Evolutionary conservation across 1,284 basidiomycete species (phyloP).

Genomic region (Volvariella volvacea): DNA sequence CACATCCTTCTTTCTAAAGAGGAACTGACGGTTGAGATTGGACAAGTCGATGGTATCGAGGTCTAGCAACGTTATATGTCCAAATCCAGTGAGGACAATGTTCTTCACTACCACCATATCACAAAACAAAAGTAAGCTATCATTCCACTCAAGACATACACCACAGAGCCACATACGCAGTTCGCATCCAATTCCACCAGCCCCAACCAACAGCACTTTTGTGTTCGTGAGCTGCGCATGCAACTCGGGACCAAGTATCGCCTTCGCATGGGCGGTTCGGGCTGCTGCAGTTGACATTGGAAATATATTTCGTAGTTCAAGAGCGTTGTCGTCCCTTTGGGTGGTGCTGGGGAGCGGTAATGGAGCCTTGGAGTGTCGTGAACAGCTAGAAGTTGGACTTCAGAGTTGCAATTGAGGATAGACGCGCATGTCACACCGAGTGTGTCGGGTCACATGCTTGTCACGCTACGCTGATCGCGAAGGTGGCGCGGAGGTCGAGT

Average conservation of each 20-base stretch:
- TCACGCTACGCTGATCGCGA: no score
- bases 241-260: constrained; percentile 72
- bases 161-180: constrained; percentile 55
- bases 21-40: constrained; percentile 96
- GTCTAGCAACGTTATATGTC: constrained; percentile 89
- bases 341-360: no score
- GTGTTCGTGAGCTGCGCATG: constrained; percentile 54
- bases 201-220: constrained; percentile 87
- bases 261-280: constrained; percentile 46
- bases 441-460: constrained; percentile 9
- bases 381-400: not conserved
- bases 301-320: not conserved
- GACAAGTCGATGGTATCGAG: constrained; percentile 98
- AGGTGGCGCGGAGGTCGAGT: no score
- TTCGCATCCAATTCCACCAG: constrained; percentile 97
- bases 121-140: constrained; percentile 1
- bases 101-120: constrained; percentile 74
- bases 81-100: constrained; percentile 89
- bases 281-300: constrained; percentile 31
- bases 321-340: no score
- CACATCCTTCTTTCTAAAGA: constrained; percentile 97
- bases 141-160: not conserved
- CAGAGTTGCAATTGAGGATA: not conserved
- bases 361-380: not conserved
- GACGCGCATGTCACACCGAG: constrained; percentile 8